Conservation (phyloP, 208 protist species). For the Trichomonas gallinae region DNA sequence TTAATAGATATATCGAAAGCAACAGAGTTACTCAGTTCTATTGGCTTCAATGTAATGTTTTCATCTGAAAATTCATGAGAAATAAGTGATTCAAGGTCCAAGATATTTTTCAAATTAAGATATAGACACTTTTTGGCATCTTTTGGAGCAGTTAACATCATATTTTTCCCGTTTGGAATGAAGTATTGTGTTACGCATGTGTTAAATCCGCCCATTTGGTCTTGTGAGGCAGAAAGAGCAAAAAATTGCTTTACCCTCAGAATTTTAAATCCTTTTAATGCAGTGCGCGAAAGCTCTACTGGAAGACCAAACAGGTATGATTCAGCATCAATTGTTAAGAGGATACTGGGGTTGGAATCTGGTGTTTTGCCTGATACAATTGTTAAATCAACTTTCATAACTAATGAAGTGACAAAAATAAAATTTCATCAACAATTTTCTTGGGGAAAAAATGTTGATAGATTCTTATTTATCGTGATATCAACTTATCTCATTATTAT, state of each 20-base stretch:
- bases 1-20: not conserved
- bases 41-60: not conserved
- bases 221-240: not conserved
- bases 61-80: not conserved
- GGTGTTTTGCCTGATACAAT: not conserved
- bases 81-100: no score
- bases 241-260: not conserved
- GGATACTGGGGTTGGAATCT: not conserved
- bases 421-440: no score
- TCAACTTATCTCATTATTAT: no score
- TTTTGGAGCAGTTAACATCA: no score
- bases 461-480: no score
- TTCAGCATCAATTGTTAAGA: not conserved
- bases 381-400: not conserved
- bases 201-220: not conserved
- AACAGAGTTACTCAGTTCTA: not conserved
- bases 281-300: not conserved
- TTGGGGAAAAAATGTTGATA: no score
- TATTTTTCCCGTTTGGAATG: no score
- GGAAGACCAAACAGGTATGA: not conserved
- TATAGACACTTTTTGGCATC: no score
- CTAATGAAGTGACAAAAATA: not conserved
- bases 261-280: not conserved
- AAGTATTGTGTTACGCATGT: no score
- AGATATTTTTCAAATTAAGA: no score